A percentile compares a stretch with the other conserved stretches of the same genome.
These are phyloP conservation scores for Ophiobolus disseminans DNA, from an alignment of 2,329 filamentous ascomycete genomes.

Conservation along the genomic window DNA sequence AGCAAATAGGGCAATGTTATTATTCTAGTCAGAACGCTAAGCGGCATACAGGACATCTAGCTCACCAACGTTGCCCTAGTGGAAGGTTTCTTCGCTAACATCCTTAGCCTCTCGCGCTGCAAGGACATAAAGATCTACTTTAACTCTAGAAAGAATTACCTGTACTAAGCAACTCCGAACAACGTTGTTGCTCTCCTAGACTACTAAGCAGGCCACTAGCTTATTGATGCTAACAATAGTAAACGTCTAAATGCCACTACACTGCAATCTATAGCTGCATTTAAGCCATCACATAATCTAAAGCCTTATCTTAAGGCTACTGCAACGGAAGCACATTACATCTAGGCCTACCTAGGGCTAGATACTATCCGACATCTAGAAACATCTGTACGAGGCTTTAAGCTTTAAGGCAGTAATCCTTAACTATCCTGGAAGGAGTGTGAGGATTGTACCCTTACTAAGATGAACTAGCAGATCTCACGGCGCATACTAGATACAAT, in stretches of 20 bases:
- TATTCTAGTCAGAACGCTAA: not conserved
- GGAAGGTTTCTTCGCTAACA: not conserved
- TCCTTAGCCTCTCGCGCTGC: not conserved
- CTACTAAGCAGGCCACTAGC: slow-evolving; percentile 6
- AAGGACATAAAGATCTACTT: not conserved
- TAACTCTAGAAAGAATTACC: not conserved
- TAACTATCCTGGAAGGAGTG: not conserved
- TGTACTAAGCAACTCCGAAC: not conserved
- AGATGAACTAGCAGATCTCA: slow-evolving; percentile 5
- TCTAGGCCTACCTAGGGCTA: slow-evolving; percentile 3
- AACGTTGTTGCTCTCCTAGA: slow-evolving; percentile 2
- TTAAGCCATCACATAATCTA: not conserved
- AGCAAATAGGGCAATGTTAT: not conserved
- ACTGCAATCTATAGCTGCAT: slow-evolving; percentile 1
- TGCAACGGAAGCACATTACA: not conserved
- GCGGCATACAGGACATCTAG: not conserved
- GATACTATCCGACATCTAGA: slow-evolving; percentile 2
- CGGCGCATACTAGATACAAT: not conserved
- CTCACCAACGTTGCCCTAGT: not conserved
- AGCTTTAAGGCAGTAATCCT: slow-evolving; percentile 1
- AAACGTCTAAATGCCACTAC: not conserved
- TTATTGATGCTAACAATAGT: slow-evolving; percentile 4
- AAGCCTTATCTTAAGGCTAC: not conserved
- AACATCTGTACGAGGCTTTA: slow-evolving; percentile 1
- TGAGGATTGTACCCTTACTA: not conserved